Evolutionary conservation across 2,329 filamentous ascomycete genomes (phyloP), one percentile per base, ranked within the genome.

Genomic region (Ceratocystis alfenasii): DNA sequence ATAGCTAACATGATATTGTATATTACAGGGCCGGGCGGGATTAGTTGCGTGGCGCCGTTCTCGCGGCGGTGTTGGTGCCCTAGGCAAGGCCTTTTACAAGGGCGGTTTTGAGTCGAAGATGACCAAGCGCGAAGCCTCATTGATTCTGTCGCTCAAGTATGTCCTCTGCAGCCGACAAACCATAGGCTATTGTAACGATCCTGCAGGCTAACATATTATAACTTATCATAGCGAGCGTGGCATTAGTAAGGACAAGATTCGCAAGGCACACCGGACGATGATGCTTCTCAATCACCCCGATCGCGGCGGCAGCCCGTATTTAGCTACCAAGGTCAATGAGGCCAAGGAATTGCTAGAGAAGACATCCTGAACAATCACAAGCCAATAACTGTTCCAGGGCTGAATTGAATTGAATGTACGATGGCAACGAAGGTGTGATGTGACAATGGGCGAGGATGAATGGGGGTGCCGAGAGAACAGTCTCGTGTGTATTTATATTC

Each of bases 271-370:
- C 78, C 87, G 94, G 69, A 90, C 87, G 65, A 85, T 97, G 70
- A 99, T 99, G 93, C 85, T 99, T 66, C 81, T 96, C 70, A 99
- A 99, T 81, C 94, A 99, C 76, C 94, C 94, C 69, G 94, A 99
- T 81, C 88, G 94, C 74, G 94, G 94, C 70, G 94, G 94, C 48
- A 96, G 91, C 74, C 94, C 94, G 6, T 99, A 97, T 74, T 79
- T 99, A 57, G 94, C 94, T 15, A 96, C 92, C 65, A 99, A 99
- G 77, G 88, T 99, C 74, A 99, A 99, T 78, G 94, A 99, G 76
- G 94, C 94, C 48, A 99, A 99, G 77, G 93, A 97, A 75, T 84
- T 97, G 69, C 75, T 99, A 70, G 94, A 99, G 75, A 96, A 96
- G 77, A 80, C 78, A 64, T 67, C 71, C 70, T 22, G 62, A 68